Base-by-base conservation (phyloP, 306 rosid genomes). In the Quercus rubra region DNA sequence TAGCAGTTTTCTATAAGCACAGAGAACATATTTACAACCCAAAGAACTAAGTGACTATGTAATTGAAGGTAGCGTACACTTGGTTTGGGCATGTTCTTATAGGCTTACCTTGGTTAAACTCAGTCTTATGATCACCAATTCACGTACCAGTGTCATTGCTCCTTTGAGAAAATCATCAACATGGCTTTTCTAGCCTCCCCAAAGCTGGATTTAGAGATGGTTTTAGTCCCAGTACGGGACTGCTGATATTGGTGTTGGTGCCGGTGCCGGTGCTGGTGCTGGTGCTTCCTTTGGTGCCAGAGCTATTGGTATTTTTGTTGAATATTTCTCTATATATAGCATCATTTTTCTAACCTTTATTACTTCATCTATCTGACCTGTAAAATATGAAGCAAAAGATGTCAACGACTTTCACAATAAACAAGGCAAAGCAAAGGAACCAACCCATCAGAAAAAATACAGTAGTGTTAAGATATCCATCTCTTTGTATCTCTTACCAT, bases 281-380 rank as follows among this genome's bases (percentile, higher is more conserved):
- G 74, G 85, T n/a, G 82, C 82, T 57, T 15, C 70, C 33, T 35
- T 67, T 43, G 55, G 55, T 3, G 79, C 56, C 59, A 38, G 51
- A 5, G 71, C 55, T 38, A 41, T 67, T 6, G 86, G 71, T 46
- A 70, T 38, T 79, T 28, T 82, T 63, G 12, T 41, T 43, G 27
- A 35, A 73, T 46, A 33, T 18, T 82, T 81, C 71, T 83, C 70
- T 5, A 74, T 81, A 78, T 69, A 77, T 1, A 83, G 82, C 61
- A 83, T 77, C 86, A 87, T 77, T 90, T 83, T 92, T 77, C 97
- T 81, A 2, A 73, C 84, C 85, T 79, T 72, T 69, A 77, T 77
- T 81, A 58, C 88, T 62, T 75, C 87, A 18, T 31, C 57, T 70
- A 49, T 52, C 82, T 81, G 83, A 59, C 80, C 98, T 92, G 87